Conservation (phyloP, 2,329 filamentous ascomycete species). For the Cryphonectria radicalis region DNA sequence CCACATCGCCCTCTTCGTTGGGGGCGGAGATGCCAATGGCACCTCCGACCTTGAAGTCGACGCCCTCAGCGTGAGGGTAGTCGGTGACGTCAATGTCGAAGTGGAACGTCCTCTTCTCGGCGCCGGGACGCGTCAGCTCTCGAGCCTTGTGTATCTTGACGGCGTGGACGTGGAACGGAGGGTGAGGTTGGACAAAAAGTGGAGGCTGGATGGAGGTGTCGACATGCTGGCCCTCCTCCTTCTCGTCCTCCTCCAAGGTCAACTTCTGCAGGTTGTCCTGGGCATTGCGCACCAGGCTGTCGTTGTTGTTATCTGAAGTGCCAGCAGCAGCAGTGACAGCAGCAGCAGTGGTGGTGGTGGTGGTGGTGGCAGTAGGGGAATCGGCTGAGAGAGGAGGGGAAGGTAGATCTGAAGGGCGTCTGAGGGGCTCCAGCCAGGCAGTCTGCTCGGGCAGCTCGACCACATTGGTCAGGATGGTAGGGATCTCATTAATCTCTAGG, state of each 20-base stretch:
- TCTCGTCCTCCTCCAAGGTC: slow-evolving; percentile 38
- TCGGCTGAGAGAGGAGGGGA: slow-evolving; percentile 56
- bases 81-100: slow-evolving; percentile 97
- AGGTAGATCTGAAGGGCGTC: slow-evolving; percentile 41
- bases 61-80: slow-evolving; percentile 78
- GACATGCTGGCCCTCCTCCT: slow-evolving; percentile 41
- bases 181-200: slow-evolving; percentile 89
- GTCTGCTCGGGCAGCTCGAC: slow-evolving; percentile 75
- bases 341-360: too few relatives aligned
- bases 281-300: slow-evolving; percentile 31
- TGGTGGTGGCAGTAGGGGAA: slow-evolving; percentile 38
- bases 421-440: slow-evolving; percentile 68
- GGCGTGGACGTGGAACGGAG: slow-evolving; percentile 88
- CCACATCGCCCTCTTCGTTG: slow-evolving; percentile 76
- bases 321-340: slow-evolving; percentile 36
- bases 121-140: slow-evolving; percentile 84
- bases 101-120: slow-evolving; percentile 96
- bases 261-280: slow-evolving; percentile 34
- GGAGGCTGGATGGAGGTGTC: slow-evolving; percentile 75
- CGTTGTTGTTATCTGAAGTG: slow-evolving; percentile 44
- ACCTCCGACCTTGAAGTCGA: slow-evolving; percentile 95
- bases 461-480: slow-evolving; percentile 72
- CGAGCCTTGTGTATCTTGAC: slow-evolving; percentile 85
- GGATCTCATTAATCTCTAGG: slow-evolving; percentile 76
- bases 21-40: slow-evolving; percentile 93